Conservation (phyloP, 2,329 filamentous ascomycete species). For the Zalaria obscura region DNA sequence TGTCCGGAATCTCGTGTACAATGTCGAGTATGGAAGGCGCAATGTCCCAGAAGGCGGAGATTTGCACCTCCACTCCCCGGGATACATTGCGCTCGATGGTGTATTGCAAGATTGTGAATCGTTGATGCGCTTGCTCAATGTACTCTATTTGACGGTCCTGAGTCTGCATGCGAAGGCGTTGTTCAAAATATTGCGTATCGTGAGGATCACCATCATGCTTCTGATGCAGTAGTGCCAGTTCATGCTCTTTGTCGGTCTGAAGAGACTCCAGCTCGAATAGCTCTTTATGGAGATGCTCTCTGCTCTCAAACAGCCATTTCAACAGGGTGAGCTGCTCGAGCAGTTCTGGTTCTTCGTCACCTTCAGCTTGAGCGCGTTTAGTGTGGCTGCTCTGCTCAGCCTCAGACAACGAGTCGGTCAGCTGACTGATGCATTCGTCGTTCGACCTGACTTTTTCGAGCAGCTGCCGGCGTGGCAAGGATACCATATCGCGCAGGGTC, state of each 20-base stretch:
- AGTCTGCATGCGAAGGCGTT: constrained; percentile 5
- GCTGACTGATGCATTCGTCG: constrained; percentile 61
- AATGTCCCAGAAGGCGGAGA: constrained; percentile 96
- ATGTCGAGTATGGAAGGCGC: constrained; percentile 68
- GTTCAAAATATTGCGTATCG: constrained; percentile 59
- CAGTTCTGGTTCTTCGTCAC: constrained; percentile 85
- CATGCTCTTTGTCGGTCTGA: neutral
- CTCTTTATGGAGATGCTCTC: constrained; percentile 75
- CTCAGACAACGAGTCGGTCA: constrained; percentile 30
- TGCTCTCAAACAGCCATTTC: constrained; percentile 93
- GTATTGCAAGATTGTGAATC: constrained; percentile 35
- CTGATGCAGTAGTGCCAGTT: constrained; percentile 39
- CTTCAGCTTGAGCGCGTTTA: constrained; percentile 83
- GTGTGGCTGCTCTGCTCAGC: constrained; percentile 17
- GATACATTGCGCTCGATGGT: constrained; percentile 75
- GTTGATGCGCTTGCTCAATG: constrained; percentile 58
- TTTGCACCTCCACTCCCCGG: constrained; percentile 77
- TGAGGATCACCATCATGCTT: constrained; percentile 74
- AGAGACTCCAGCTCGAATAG: constrained; percentile 53
- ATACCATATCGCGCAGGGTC: constrained; percentile 61
- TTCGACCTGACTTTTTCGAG: constrained; percentile 61
- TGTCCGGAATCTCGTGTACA: constrained; percentile 60
- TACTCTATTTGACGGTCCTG: constrained; percentile 71
- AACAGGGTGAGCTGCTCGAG: constrained; percentile 87
- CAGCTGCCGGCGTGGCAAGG: constrained; percentile 72